These are phyloP conservation scores for Tolypocladium pustulatum DNA, from an alignment of 2,329 filamentous ascomycete species.

Conservation along the genomic window DNA sequence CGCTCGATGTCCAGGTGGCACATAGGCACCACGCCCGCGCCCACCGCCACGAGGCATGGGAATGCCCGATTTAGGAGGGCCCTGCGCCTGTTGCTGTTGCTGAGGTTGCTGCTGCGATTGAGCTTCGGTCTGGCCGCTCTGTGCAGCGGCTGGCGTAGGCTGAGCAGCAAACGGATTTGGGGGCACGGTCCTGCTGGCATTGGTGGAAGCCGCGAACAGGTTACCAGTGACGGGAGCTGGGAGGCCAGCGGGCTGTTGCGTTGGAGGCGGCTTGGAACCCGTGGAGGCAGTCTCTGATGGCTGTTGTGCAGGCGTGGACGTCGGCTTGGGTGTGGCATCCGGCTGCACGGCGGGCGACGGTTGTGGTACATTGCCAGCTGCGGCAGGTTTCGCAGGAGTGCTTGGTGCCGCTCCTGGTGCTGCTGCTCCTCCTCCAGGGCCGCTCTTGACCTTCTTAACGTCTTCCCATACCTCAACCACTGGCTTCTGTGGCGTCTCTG, in stretches of 20 bases:
- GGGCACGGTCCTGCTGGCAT: conserved; percentile 6
- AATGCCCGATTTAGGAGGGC: conserved; percentile 23
- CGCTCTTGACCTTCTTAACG: conserved; percentile 64
- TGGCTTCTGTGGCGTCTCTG: conserved; percentile 74
- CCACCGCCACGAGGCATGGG: conserved; percentile 31
- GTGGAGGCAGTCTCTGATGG: conserved; percentile 1
- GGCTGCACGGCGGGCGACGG: not conserved
- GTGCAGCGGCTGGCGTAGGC: conserved; percentile 1
- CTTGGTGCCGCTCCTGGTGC: conserved; percentile 5
- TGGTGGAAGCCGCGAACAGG: conserved; percentile 18
- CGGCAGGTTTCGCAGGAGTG: conserved; percentile 6
- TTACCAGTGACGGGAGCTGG: conserved; percentile 15
- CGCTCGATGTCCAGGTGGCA: conserved; percentile 25
- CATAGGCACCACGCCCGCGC: conserved; percentile 27
- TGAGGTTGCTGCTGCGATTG: conserved; percentile 9
- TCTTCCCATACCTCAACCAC: conserved; percentile 81
- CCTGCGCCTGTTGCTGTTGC: conserved; percentile 10
- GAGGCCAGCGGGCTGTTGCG: conserved; percentile 10
- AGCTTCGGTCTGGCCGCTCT: not conserved
- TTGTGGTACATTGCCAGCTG: not conserved
- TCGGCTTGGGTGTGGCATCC: not conserved
- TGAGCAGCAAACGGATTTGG: conserved; percentile 16
- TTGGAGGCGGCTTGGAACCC: conserved; percentile 6
- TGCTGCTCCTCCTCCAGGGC: conserved; percentile 14
- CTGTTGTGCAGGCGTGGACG: conserved; percentile 7